Base-by-base conservation (phyloP, 352 stramenopile species). In the Globisporangium orthogonon region DNA sequence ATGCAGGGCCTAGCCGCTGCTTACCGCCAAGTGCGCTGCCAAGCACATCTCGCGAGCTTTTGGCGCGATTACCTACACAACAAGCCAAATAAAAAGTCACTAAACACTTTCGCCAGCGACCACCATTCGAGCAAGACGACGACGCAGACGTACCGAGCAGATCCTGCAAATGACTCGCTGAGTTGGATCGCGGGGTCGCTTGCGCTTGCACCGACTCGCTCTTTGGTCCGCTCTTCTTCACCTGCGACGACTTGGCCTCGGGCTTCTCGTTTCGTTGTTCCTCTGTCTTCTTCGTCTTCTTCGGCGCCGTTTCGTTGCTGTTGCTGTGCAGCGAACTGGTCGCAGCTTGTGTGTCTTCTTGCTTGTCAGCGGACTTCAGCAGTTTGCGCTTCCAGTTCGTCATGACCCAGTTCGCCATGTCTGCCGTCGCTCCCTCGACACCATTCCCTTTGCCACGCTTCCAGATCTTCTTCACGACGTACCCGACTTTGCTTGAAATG, bases 341-440 rank as follows among this genome's bases (percentile, higher is more conserved):
- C 53, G 53, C 33, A 15, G 13, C 10, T n/a, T 31, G 35, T 15
- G 15, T 23, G 23, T 23, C 18, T 11, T 39, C 54, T 28, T 17
- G 3, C 35, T 56, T 72, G 17, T 64, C 49, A 47, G 56, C 66
- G 33, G 65, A 35, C 7, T 30, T 28, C 55, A 51, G 60, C 40
- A 82, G 51, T 5, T 73, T 55, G 0, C 55, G 39, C 65, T 78
- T 87, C 73, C 82, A 83, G 52, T 85, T 87, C 17, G 71, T 53
- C 50, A 87, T 75, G 31, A 87, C 60, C 68, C 71, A 89, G 0
- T 50, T 31, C 11, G 78, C 81, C 33, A 91, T 60, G 18, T 74
- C 65, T 31, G 60, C 46, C 35, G 85, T 77, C 14, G 62, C 57
- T 11, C 60, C 37, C 43, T 74, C 51, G 31, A 47, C 64, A 41